Base-by-base conservation (phyloP, 257 asterid genomes). In the Gentiana dahurica region DNA sequence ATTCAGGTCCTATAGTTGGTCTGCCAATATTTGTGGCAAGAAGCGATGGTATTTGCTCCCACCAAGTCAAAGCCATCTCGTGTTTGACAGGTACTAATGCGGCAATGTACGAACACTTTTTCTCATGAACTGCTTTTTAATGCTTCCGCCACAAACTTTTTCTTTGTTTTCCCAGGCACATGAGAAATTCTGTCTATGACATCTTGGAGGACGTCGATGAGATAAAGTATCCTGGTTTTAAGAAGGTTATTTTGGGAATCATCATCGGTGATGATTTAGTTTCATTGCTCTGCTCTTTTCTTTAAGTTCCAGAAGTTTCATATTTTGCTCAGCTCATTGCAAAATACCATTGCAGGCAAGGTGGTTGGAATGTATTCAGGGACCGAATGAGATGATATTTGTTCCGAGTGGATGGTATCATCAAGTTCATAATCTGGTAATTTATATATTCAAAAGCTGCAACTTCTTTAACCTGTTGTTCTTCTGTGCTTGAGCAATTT, bases 371-470 rank as follows among this genome's bases (percentile, higher is more conserved):
- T 92, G 98, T 59, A 81, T 77, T 73, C 98, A 92, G 69, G 94
- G 83, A 68, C 68, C 35, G 60, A 73, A 80, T 50, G 98, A 88
- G 71, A 81, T 92, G 58, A 92, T 92, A 64, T 92, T 92, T 38
- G 98, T 92, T 39, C 97, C 98, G 51, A 87, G 97, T 77, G 95
- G 97, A 65, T 92, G 97, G 98, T 92, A 81, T 68, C 98, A 92
- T 73, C 98, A 92, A 92, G 95, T 92, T 69, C 94, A 79, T 55
- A 92, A 92, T 77, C 69, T 79, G 97, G 98, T 90, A 89, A 38
- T 15, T 45, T 47, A 53, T 55, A 56, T 37, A 34, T 11, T 36
- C 51, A 7, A 50, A 32, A 8, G 39, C 9, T 8, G 6, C 33
- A 35, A 54, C 47, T 34, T 47, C 45, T 48, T 32, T 0, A 38